Base-by-base conservation (phyloP, 768 basidiomycete species). In the Tremella mesenterica region DNA sequence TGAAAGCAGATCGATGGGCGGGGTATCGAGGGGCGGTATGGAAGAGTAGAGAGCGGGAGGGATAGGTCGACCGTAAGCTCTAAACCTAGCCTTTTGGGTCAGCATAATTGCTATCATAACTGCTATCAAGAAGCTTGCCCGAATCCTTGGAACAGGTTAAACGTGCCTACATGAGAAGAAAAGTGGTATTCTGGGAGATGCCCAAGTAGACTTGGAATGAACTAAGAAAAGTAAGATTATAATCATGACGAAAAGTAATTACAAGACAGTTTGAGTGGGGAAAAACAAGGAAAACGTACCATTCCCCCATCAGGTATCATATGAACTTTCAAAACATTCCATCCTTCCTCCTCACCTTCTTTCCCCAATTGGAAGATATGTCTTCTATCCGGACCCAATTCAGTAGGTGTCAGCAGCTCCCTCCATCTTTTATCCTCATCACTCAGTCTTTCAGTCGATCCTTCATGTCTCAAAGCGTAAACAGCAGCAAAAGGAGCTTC, bases 271-370 rank as follows among this genome's bases (percentile, higher is more conserved):
- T n/a, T n/a, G n/a, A n/a, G n/a, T n/a, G n/a, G n/a, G n/a, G 16
- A 25, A 27, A 27, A 10, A 26, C 13, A 33, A n/a, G 20, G 48
- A 26, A 46, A 38, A 77, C 85, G 76, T 67, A 90, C 91, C 69
- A 97, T 90, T 2, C 95, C 95, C 34, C 95, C 95, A 65, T 99
- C 95, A 2, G 95, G 95, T 74, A 90, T 89, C 81, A 93, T 91
- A 61, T 85, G 83, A 21, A 99, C 81, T 73, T 88, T 95, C 54
- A 99, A 36, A 27, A 59, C 63, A 27, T 49, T 58, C 61, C 63
- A 70, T 10, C 34, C 33, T 1, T 61, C 63, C 34, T 52, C 0
- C 81, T 80, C 12, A 76, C 68, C 63, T 14, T 81, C 55, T 1
- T 29, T 21, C 6, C 53, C 59, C 68, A 91, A 78, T 54, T 80